These are phyloP conservation scores for Boletus rufocinnamomeus DNA, from an alignment of 768 basidiomycete genomes.

Conservation along the genomic window DNA sequence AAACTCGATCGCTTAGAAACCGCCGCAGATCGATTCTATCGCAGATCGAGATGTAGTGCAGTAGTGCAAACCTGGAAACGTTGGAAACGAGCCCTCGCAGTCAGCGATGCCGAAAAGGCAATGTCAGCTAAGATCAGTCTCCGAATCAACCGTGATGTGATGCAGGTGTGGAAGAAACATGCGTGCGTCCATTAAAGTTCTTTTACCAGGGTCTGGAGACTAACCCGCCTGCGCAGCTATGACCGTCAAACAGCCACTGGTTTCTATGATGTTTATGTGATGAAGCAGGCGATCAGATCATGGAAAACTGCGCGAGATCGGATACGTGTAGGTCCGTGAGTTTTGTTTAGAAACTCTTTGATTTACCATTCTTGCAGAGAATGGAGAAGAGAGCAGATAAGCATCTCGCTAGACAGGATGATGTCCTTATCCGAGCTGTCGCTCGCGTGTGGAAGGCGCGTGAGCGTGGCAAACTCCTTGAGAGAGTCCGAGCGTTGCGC, in stretches of 20 bases:
- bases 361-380: conserved; percentile 41
- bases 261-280: conserved; percentile 42
- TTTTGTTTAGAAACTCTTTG: background rate
- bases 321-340: conserved; percentile 46
- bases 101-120: conserved; percentile 47
- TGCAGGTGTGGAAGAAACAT: conserved; percentile 59
- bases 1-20: conserved; percentile 46
- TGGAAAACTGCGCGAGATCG: conserved; percentile 59
- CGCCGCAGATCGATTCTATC: conserved; percentile 51
- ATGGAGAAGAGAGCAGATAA: conserved; percentile 59
- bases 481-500: conserved; percentile 49
- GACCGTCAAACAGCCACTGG: conserved; percentile 45
- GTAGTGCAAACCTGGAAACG: conserved; percentile 51
- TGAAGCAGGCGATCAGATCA: conserved; percentile 47
- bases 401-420: conserved; percentile 57
- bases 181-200: conserved; percentile 43
- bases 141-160: conserved; percentile 48
- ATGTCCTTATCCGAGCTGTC: conserved; percentile 57
- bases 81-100: conserved; percentile 53
- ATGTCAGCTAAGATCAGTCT: conserved; percentile 47
- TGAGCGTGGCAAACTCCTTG: conserved; percentile 60
- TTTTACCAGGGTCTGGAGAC: conserved; percentile 3
- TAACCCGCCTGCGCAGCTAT: conserved; percentile 38
- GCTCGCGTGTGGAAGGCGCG: conserved; percentile 68
- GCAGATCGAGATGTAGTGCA: conserved; percentile 38